A percentile compares a stretch with the other conserved stretches of the same genome.
Conservation (phyloP, 768 basidiomycete genomes). For the Tulasnella calospora region DNA sequence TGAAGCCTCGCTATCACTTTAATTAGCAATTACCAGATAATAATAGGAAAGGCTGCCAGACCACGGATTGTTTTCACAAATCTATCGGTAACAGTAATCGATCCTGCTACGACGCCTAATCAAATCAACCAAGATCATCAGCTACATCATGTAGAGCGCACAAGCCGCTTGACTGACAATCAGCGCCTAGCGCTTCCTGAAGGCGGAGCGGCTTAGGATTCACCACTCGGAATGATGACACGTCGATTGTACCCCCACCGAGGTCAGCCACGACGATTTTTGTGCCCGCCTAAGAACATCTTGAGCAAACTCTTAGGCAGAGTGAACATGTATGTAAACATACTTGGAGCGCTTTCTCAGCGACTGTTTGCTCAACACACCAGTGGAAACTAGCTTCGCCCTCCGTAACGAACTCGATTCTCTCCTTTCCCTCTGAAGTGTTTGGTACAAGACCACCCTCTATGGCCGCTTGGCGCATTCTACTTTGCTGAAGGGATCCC, state of each 20-base stretch:
- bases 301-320: too few species aligned
- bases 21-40: background rate
- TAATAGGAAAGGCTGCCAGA: background rate
- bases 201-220: constrained; percentile 22
- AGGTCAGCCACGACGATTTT: constrained; percentile 48
- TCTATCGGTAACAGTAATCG: constrained; percentile 45
- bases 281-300: background rate
- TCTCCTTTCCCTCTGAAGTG: constrained; percentile 37
- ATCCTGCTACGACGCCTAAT: constrained; percentile 48
- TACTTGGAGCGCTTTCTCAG: constrained; percentile 34
- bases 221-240: constrained; percentile 39
- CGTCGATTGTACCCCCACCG: constrained; percentile 45
- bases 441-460: constrained; percentile 42
- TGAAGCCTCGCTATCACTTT: background rate
- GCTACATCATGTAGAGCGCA: constrained; percentile 38
- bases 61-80: constrained; percentile 27
- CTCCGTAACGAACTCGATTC: constrained; percentile 47
- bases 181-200: background rate
- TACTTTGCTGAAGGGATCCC: constrained; percentile 44
- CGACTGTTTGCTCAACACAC: constrained; percentile 41
- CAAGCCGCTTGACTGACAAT: constrained; percentile 29
- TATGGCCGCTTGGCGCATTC: constrained; percentile 45
- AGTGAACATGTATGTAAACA: background rate
- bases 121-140: constrained; percentile 38
- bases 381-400: constrained; percentile 53